Base-by-base conservation (phyloP, 2,329 filamentous ascomycete species). In the Talaromyces funiculosus region DNA sequence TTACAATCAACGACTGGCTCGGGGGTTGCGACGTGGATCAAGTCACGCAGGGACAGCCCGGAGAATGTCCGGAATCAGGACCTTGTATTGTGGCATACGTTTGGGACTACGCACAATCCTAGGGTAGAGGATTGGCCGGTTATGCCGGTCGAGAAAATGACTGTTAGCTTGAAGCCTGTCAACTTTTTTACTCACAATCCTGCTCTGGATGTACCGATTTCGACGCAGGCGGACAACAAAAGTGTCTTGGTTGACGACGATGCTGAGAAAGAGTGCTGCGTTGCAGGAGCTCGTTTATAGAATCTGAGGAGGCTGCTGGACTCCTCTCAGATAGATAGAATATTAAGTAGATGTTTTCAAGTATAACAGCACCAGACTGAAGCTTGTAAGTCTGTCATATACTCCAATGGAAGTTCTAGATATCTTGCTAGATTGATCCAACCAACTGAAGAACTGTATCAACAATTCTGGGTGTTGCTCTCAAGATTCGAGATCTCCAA, bases 141-240 rank as follows among this genome's bases (percentile, higher is more conserved):
- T 18, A 61, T 61, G 59, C 59, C 59, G 4, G 51, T 49, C 10
- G 59, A 61, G 33, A 57, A 33, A 10, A 49, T 61, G 51, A 61
- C 43, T 6, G 59, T 61, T 16, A 18, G 7, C 16, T 29, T 61
- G 24, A 61, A 61, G 26, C 59, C 59, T 2, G 29, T 26, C n/a
- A 43, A 49, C 18, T 61, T 61, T 9, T 61, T 61, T 22, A 54
- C 37, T 3, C 38, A 37, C 2, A 60, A 60, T 42, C 57, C 80
- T 0, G 78, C 78, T 16, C 64, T 82, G 40, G 77, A 80, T 66
- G 77, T 80, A 4, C 77, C 77, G 10, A 51, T 51, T 9, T 51
- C 47, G 3, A 51, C 29, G 9, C 47, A 51, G 29, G 47, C 29
- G 2, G 47, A 51, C 14, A 51, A 51, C 5, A 51, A 51, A 18